Evolutionary conservation across 1,284 basidiomycete species (phyloP), one percentile per base, ranked within the genome.

Genomic region (Leucoagaricus sp.): DNA sequence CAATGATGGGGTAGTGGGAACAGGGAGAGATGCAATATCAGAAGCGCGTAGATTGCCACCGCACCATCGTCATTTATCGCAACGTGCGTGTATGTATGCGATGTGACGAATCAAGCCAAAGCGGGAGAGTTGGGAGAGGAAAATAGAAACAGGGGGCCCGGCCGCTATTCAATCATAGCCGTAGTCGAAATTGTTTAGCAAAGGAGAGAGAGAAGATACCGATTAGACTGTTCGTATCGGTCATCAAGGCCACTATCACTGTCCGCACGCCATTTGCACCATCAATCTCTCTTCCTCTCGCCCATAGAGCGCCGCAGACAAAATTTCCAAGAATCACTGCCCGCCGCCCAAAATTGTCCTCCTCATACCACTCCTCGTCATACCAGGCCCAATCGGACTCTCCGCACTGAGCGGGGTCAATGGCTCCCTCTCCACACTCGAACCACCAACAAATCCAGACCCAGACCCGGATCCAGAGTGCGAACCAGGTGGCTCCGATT

Each of bases 321-420:
- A 31, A 17, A 17, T 25, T 10, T 21, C 25, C n/a, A n/a, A 6
- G 26, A 29, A 25, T 55, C 53, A 49, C 38, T 55, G 47, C 13
- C 54, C 47, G 7, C 54, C 47, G 15, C 48, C 40, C 17, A 55
- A 33, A 28, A 50, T 42, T 31, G 40, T 38, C 49, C 49, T 51
- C 34, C 42, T 46, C 31, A 33, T 33, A 29, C 21, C 17, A 26
- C 49, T 46, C 19, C 55, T 44, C 23, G 31, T 49, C 38, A 46
- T 36, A 26, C 42, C 55, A 31, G 48, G 49, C 8, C 49, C 55
- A 31, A 50, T 34, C 15, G 55, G 55, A 44, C 55, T 57, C 21
- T 57, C 49, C 5, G 55, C 49, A 46, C 55, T 57, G 13, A 57
- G 33, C 5, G 55, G 55, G 8, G 55, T 57, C 49, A 57, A 51